phyloP scores from a whole-genome alignment of 2,329 filamentous ascomycete species.

The Penicillium griseofulvum region DNA sequence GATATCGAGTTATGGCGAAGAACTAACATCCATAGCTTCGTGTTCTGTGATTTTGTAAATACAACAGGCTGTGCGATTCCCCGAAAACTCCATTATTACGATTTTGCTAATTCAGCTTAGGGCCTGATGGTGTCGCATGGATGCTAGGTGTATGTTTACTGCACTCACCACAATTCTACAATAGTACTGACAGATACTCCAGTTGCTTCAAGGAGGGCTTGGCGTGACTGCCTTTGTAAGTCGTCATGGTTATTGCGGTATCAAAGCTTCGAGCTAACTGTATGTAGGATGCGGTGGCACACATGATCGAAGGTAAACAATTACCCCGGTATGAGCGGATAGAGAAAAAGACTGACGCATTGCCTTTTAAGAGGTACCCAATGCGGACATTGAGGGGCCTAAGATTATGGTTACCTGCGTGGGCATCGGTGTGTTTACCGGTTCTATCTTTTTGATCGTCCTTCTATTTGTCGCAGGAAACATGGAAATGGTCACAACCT shows the following conservation, averaged over 20 bases:
- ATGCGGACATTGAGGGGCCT: slow-evolving; percentile 54
- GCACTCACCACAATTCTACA: not conserved
- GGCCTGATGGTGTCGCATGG: slow-evolving; percentile 61
- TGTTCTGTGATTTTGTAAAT: slow-evolving; percentile 68
- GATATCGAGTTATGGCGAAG: no score
- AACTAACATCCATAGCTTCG: slow-evolving; percentile 25
- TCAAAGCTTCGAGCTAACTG: not conserved
- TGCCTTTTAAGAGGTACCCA: slow-evolving; percentile 33
- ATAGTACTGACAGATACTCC: slow-evolving; percentile 11
- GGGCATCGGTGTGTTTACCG: slow-evolving; percentile 60
- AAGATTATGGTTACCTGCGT: slow-evolving; percentile 65
- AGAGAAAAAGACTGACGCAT: not conserved
- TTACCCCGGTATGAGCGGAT: not conserved
- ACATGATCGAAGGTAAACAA: slow-evolving; percentile 49
- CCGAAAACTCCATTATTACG: not conserved
- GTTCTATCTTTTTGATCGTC: slow-evolving; percentile 60
- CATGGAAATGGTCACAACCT: slow-evolving; percentile 54
- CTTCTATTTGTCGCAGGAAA: slow-evolving; percentile 63
- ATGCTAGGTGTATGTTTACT: slow-evolving; percentile 34
- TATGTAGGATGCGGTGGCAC: slow-evolving; percentile 38
- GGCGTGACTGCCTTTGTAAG: slow-evolving; percentile 52
- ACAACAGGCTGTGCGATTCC: slow-evolving; percentile 54
- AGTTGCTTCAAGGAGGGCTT: slow-evolving; percentile 49
- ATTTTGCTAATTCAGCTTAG: slow-evolving; percentile 18
- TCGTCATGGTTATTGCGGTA: not conserved